Base-by-base conservation (phyloP, 352 stramenopile genomes). In the Elongisporangium undulatum region DNA sequence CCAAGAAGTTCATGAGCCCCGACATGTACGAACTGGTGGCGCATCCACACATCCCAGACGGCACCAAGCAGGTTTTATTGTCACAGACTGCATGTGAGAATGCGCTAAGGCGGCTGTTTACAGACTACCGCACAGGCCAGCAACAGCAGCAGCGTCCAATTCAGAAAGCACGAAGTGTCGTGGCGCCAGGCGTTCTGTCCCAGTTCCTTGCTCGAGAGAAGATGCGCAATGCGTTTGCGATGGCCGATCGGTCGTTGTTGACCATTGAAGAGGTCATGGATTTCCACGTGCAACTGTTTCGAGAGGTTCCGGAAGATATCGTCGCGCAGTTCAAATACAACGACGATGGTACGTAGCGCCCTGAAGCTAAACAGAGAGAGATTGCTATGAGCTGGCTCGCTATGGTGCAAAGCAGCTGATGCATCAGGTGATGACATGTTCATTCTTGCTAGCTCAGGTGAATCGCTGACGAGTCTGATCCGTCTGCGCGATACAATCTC, bases 301-400 rank as follows among this genome's bases (percentile, higher is more conserved):
- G 72, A 19, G 64, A 76, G 15, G 63, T 94, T 4, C 61, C 76
- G 3, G 80, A 91, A 53, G 82, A 94, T 49, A 90, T 92, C 41
- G 64, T 89, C 12, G 77, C 81, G 3, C 74, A 89, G 59, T 92
- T 87, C 69, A 94, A 94, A 52, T 90, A 82, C 67, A 88, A 89
- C 51, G 85, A 94, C 34, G 82, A 94, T 52, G 82, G 79, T 89
- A 59, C n/a, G 64, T 55, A 5, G 22, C 7, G 29, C n/a, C n/a
- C n/a, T n/a, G n/a, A n/a, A n/a, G n/a, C n/a, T n/a, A n/a, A n/a
- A n/a, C n/a, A n/a, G n/a, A n/a, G n/a, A n/a, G n/a, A n/a, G n/a
- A n/a, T n/a, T n/a, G n/a, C n/a, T n/a, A n/a, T n/a, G n/a, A n/a
- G n/a, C n/a, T n/a, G n/a, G n/a, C n/a, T n/a, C n/a, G n/a, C n/a